These are phyloP conservation scores for Xylaria sp. DNA, from an alignment of 2,329 filamentous ascomycete genomes.

Conservation along the genomic window DNA sequence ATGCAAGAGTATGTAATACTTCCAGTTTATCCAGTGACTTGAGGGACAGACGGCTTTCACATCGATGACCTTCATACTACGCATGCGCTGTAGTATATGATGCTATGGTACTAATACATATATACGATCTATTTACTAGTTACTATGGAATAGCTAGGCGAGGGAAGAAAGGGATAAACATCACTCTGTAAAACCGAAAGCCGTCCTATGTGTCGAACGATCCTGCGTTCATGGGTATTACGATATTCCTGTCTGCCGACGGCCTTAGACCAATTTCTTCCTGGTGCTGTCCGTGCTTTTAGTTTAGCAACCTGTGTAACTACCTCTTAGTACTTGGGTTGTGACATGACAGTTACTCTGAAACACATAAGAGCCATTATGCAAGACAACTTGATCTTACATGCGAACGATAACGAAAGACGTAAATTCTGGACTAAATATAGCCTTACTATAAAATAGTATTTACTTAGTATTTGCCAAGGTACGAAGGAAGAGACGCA, in stretches of 20 bases:
- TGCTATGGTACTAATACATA: no score
- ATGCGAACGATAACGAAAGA: background rate
- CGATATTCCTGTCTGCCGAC: no score
- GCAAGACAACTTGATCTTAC: background rate
- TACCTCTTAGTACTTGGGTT: background rate
- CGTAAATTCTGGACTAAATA: background rate
- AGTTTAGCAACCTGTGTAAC: background rate
- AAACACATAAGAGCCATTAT: background rate
- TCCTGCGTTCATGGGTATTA: no score
- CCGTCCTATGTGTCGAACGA: no score
- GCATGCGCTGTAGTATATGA: background rate
- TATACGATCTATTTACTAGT: no score
- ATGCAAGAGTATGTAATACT: no score
- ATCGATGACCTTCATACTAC: background rate
- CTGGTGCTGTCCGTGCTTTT: no score
- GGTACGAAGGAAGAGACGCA: background rate
- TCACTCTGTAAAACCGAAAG: no score
- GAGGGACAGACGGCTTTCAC: background rate
- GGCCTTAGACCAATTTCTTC: background rate
- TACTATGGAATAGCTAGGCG: no score
- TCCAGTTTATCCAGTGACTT: no score
- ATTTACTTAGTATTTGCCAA: background rate
- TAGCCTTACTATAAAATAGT: background rate
- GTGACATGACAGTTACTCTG: background rate
- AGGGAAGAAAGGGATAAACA: no score